Conservation (phyloP, 139 green algal genomes). For the Mychonastes homosphaera region DNA sequence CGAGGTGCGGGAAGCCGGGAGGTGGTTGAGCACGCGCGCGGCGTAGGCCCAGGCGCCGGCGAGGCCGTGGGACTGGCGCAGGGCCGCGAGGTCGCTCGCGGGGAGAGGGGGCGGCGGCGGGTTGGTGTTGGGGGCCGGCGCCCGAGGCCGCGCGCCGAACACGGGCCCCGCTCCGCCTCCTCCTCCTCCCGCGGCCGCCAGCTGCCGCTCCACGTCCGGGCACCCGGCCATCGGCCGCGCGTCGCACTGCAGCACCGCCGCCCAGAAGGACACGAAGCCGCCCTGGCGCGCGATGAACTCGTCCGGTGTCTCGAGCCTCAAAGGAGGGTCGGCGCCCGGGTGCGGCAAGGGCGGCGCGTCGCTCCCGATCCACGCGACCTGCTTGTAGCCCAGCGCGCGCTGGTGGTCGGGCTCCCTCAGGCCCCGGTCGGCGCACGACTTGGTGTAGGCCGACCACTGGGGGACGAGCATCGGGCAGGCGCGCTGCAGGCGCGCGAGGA, state of each 20-base stretch:
- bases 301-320: slow-evolving; percentile 2
- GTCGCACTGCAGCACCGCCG: background rate
- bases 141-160: no score
- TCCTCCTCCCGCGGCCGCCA: no score
- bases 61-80: slow-evolving; percentile 2
- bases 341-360: no score
- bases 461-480: slow-evolving; percentile 39
- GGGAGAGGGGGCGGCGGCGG: background rate
- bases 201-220: no score
- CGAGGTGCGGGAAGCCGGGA: slow-evolving; percentile 8
- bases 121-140: no score
- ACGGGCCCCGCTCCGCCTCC: no score
- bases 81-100: background rate
- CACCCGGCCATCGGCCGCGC: background rate
- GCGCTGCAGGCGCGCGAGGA: slow-evolving; percentile 18
- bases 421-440: slow-evolving; percentile 9
- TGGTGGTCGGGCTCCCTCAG: no score
- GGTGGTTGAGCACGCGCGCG: slow-evolving; percentile 12
- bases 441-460: slow-evolving; percentile 21
- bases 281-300: slow-evolving; percentile 8
- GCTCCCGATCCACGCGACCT: slow-evolving; percentile 1
- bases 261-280: background rate
- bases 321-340: no score
- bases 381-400: slow-evolving; percentile 27
- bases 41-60: slow-evolving; percentile 12